These are phyloP conservation scores for Jaltomata sinuosa DNA, from an alignment of 257 asterid genomes.

Conservation along the genomic window DNA sequence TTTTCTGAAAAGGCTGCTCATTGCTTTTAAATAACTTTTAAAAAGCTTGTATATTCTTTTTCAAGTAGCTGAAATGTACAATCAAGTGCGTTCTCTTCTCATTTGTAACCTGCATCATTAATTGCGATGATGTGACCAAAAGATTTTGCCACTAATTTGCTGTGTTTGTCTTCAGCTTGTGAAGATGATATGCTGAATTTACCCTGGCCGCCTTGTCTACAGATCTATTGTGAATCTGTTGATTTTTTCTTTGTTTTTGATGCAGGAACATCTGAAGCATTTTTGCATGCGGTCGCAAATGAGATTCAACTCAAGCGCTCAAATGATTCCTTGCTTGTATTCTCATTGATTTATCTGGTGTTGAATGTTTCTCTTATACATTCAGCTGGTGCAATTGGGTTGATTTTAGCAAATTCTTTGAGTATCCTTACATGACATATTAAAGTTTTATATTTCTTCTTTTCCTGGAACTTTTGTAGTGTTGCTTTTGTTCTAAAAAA, in stretches of 20 bases:
- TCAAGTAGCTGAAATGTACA: not conserved
- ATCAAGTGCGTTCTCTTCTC: not conserved
- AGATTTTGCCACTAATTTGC: not conserved
- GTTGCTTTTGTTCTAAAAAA: not conserved
- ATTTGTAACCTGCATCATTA: not conserved
- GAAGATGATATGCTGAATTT: not conserved
- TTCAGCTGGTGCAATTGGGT: slow-evolving; percentile 84
- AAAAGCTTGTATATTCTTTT: not conserved
- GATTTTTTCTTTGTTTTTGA: not conserved
- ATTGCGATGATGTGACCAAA: not conserved
- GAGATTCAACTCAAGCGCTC: slow-evolving; percentile 71
- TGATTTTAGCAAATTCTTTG: slow-evolving; percentile 82
- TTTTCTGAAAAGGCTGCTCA: not conserved
- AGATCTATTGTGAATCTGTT: not conserved
- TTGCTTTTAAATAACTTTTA: not conserved
- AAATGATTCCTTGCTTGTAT: slow-evolving; percentile 61
- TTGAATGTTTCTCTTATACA: slow-evolving; percentile 65
- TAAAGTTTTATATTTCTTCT: not conserved
- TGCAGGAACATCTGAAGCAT: slow-evolving; percentile 94
- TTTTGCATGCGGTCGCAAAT: slow-evolving; percentile 91
- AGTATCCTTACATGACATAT: slow-evolving; percentile 61
- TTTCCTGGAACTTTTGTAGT: not conserved
- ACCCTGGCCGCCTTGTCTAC: not conserved
- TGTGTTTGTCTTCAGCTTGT: not conserved
- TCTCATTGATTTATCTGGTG: slow-evolving; percentile 64